Conservation (phyloP, 1,284 basidiomycete genomes). For the Ustilago nuda region DNA sequence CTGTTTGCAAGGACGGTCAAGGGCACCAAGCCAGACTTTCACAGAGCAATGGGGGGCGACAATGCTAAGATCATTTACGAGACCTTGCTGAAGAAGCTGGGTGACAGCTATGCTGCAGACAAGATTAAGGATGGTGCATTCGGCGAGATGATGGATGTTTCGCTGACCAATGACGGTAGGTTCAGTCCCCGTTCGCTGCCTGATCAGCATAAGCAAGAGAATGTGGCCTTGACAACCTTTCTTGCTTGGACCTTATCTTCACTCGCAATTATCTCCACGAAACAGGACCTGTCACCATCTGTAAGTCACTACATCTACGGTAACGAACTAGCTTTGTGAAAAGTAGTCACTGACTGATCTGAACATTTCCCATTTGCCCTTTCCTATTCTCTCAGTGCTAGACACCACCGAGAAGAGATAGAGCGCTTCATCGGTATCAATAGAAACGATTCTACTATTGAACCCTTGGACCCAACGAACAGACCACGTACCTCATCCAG, state of each 20-base stretch:
- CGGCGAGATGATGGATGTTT: slow-evolving; percentile 68
- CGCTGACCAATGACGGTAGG: slow-evolving; percentile 63
- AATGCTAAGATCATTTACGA: slow-evolving; percentile 57
- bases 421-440: background rate
- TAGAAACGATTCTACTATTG: no score
- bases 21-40: slow-evolving; percentile 68
- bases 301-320: slow-evolving; percentile 22
- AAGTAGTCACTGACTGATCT: background rate
- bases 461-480: no score
- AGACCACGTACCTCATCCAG: no score
- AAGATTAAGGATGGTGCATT: slow-evolving; percentile 64
- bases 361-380: background rate
- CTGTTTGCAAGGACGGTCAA: slow-evolving; percentile 63
- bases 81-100: slow-evolving; percentile 50
- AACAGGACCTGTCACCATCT: slow-evolving; percentile 52
- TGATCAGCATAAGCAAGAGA: background rate
- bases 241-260: background rate
- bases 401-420: slow-evolving; percentile 61
- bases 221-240: background rate
- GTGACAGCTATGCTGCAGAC: slow-evolving; percentile 42
- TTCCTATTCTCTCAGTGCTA: slow-evolving; percentile 27
- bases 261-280: no score
- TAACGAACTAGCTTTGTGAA: background rate
- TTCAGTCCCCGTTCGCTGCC: background rate
- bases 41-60: slow-evolving; percentile 58